Evolutionary conservation across 805 yeast species (phyloP).

Genomic region (Priceomyces carsonii): DNA sequence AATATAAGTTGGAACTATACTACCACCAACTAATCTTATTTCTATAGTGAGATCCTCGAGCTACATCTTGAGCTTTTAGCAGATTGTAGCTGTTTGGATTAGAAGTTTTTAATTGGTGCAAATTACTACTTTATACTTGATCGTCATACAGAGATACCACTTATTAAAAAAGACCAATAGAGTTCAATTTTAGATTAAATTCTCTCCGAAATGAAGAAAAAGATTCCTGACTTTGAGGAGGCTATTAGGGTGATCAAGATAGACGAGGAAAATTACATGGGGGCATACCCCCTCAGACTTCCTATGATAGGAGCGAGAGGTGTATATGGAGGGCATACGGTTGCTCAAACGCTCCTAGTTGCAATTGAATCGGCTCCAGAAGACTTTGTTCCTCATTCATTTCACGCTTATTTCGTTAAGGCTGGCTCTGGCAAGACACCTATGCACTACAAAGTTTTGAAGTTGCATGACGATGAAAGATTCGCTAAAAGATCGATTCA

Average conservation of each 20-base stretch:
- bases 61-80: no score
- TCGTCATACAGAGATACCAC: no score
- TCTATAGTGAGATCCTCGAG: no score
- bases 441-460: conserved; percentile 54
- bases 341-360: conserved; percentile 65
- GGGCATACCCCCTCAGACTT: conserved; percentile 33
- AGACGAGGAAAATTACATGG: conserved; percentile 28
- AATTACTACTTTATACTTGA: no score
- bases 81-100: no score
- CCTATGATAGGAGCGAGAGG: conserved; percentile 56
- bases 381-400: conserved; percentile 51
- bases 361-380: conserved; percentile 48
- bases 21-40: no score
- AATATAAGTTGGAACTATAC: no score
- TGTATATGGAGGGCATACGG: conserved; percentile 69
- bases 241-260: conserved; percentile 27
- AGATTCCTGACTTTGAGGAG: conserved; percentile 27
- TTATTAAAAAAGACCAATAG: no score
- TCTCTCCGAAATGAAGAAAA: not conserved
- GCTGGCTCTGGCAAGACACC: conserved; percentile 51
- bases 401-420: conserved; percentile 61
- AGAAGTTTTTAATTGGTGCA: no score
- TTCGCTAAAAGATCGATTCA: conserved; percentile 54
- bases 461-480: conserved; percentile 53
- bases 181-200: no score